Conservation (phyloP, 352 stramenopile genomes). For the Phytophthora pistaciae region DNA sequence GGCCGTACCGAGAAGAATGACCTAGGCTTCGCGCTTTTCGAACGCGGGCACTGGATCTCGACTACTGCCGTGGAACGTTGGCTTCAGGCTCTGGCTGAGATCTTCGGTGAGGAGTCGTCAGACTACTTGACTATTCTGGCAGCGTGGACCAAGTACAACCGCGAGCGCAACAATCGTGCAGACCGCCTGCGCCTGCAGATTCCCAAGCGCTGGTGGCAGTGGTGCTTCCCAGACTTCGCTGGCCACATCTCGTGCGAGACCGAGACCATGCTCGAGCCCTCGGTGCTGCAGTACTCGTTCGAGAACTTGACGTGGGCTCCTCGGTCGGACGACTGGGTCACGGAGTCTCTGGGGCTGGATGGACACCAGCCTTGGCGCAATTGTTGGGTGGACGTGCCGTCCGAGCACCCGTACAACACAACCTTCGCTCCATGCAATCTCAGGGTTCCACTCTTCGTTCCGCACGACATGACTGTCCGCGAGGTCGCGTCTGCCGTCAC, state of each 20-base stretch:
- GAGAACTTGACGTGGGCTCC: background rate
- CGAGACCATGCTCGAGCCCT: background rate
- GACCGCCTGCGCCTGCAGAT: background rate
- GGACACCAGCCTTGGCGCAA: background rate
- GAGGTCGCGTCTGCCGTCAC: background rate
- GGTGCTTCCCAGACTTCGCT: background rate
- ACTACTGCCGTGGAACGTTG: background rate
- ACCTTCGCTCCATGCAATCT: slow-evolving; percentile 1
- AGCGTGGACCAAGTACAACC: background rate
- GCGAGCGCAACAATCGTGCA: background rate
- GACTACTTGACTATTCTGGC: background rate
- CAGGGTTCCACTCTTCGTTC: background rate
- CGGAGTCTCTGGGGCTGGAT: background rate
- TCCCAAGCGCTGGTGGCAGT: background rate
- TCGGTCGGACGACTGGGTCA: background rate
- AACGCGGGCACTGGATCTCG: slow-evolving; percentile 1
- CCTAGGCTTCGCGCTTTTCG: background rate
- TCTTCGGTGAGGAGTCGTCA: background rate
- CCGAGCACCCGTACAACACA: background rate
- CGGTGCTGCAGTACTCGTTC: too few species aligned
- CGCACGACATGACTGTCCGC: background rate
- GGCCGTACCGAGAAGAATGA: background rate
- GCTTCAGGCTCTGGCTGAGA: background rate
- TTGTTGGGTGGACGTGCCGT: background rate
- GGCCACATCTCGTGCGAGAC: background rate